A percentile compares a stretch with the other conserved stretches of the same genome.
phyloP scores from a whole-genome alignment of 2,329 filamentous ascomycete genomes.

The Alternaria brassicicola region DNA sequence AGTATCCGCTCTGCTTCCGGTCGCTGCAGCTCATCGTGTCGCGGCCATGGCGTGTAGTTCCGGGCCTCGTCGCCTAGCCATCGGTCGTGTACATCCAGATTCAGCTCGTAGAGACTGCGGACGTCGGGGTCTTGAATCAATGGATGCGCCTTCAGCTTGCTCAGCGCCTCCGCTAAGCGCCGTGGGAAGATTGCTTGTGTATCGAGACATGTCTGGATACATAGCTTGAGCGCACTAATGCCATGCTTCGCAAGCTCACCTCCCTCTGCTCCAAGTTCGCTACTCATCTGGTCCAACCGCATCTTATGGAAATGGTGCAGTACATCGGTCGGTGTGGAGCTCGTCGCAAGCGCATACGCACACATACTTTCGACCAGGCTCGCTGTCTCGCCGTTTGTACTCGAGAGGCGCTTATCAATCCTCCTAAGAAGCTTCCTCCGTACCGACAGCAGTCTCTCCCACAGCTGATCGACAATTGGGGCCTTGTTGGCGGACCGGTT shows the following conservation, averaged over 20 bases:
- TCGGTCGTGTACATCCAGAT: slow-evolving; percentile 75
- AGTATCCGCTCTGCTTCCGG: slow-evolving; percentile 51
- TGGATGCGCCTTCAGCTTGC: slow-evolving; percentile 70
- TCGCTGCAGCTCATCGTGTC: slow-evolving; percentile 70
- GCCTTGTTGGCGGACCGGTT: slow-evolving; percentile 57
- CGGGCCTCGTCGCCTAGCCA: slow-evolving; percentile 85
- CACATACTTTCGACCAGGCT: slow-evolving; percentile 74
- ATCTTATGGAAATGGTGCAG: slow-evolving; percentile 78
- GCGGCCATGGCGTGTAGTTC: slow-evolving; percentile 85
- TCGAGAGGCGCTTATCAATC: slow-evolving; percentile 61
- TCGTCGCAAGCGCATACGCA: slow-evolving; percentile 82
- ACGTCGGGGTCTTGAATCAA: slow-evolving; percentile 75
- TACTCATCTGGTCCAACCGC: slow-evolving; percentile 70
- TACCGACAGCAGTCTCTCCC: slow-evolving; percentile 67
- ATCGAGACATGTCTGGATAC: slow-evolving; percentile 76
- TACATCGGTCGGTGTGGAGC: slow-evolving; percentile 78
- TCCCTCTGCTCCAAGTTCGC: slow-evolving; percentile 61
- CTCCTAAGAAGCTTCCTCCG: slow-evolving; percentile 69
- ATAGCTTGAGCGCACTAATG: slow-evolving; percentile 71
- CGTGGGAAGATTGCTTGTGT: slow-evolving; percentile 77
- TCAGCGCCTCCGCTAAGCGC: slow-evolving; percentile 72
- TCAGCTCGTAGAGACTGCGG: slow-evolving; percentile 69
- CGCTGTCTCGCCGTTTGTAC: slow-evolving; percentile 46
- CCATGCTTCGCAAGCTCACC: slow-evolving; percentile 60
- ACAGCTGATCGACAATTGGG: slow-evolving; percentile 66